Percentiles rank a stretch among this genome's conserved stretches.
Evolutionary conservation across 1,139 yeast genomes (phyloP).

Genomic region (Sugiyamaella pinicola): DNA sequence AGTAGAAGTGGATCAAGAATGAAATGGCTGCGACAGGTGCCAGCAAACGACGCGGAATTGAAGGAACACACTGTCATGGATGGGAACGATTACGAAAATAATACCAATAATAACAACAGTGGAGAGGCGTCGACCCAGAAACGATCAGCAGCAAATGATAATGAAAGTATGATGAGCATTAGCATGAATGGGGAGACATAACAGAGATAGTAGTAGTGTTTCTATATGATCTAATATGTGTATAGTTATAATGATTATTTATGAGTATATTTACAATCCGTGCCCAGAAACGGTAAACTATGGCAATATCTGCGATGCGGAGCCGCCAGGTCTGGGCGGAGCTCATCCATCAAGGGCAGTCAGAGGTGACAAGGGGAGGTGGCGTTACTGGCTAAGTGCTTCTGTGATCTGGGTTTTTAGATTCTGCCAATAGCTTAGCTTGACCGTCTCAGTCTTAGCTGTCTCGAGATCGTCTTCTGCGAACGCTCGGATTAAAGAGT

Average conservation of each 20-base stretch:
- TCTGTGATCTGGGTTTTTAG: conserved; percentile 62
- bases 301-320: not conserved
- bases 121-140: conserved; percentile 5
- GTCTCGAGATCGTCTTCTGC: conserved; percentile 50
- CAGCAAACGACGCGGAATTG: conserved; percentile 43
- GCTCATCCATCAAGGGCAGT: conserved; percentile 12
- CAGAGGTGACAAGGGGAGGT: not conserved
- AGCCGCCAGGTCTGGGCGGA: conserved; percentile 10
- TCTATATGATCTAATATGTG: not conserved
- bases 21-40: conserved; percentile 88
- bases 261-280: conserved; percentile 5
- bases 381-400: not conserved
- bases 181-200: conserved; percentile 27
- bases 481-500: conserved; percentile 45
- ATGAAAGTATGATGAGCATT: conserved; percentile 28
- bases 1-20: conserved; percentile 87
- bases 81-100: conserved; percentile 14
- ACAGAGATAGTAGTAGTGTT: not conserved
- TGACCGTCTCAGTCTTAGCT: conserved; percentile 68
- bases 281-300: not conserved
- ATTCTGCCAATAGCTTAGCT: conserved; percentile 82
- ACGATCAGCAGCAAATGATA: conserved; percentile 21
- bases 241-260: conserved; percentile 15
- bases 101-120: conserved; percentile 1
- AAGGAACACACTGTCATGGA: conserved; percentile 18